Evolutionary conservation across 352 stramenopile species (phyloP), one percentile per base, ranked within the genome.

Genomic region (Pythium dissotocum): DNA sequence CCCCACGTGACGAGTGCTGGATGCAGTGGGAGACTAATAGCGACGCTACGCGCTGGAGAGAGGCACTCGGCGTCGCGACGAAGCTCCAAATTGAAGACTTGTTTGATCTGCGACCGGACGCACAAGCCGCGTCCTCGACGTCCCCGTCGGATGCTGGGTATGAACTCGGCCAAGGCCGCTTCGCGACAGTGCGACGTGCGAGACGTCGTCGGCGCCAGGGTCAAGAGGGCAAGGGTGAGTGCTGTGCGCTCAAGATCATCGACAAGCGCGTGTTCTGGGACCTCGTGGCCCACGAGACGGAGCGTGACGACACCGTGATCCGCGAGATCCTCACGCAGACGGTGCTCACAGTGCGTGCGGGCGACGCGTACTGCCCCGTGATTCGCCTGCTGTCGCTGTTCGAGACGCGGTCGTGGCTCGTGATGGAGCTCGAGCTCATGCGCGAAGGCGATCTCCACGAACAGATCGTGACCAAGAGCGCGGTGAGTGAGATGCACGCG

Each of bases 261-360:
- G 97, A 99, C 75, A 97, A 99, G 68, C 82, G 81, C 49, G 74
- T 87, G 30, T 95, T 95, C 65, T 93, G 87, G 87, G 80, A 96
- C 56, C 79, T 96, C n/a, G 88, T 98, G 13, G 80, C 88, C n/a
- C 71, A 85, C 46, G 90, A 96, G 40, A 92, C 89, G 12, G 89
- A 97, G 65, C 87, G 91, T 46, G 79, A 95, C 67, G 86, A 96
- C 58, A 95, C 85, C 9, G 77, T 97, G 4, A 80, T 94, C 40
- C 82, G 85, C 13, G 85, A 97, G 56, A 90, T 95, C 38, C 75
- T 93, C 42, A 95, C 85, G 54, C 87, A 95, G 63, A 89, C 75
- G 59, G 52, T 94, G 57, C 66, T 95, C 49, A 95, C 87, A 9
- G 71, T 91, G 13, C 85, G 84, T n/a, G 76, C 85, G 14, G 77